These are phyloP conservation scores for Pezicula rhizophila DNA, from an alignment of 2,329 filamentous ascomycete genomes.

Conservation along the genomic window DNA sequence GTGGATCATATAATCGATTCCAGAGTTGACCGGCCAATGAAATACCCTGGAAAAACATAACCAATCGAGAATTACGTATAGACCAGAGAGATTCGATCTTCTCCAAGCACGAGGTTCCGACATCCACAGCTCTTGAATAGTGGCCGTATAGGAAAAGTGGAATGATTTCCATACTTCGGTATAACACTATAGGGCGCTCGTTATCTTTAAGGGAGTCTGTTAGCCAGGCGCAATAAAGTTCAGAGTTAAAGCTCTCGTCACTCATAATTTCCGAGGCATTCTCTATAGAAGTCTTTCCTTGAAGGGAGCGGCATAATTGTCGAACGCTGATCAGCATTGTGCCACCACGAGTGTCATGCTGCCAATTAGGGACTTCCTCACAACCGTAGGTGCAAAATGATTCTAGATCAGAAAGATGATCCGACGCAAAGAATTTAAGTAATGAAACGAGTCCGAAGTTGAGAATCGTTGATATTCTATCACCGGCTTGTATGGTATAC, in stretches of 20 bases:
- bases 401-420: slow-evolving; percentile 65
- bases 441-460: slow-evolving; percentile 63
- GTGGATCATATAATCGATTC: slow-evolving; percentile 22
- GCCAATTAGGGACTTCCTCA: slow-evolving; percentile 69
- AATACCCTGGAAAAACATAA: slow-evolving; percentile 55
- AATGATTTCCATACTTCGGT: slow-evolving; percentile 61
- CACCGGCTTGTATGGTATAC: slow-evolving; percentile 58
- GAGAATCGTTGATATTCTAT: slow-evolving; percentile 65
- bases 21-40: slow-evolving; percentile 45
- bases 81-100: slow-evolving; percentile 50
- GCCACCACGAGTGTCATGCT: slow-evolving; percentile 64
- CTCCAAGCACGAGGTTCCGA: slow-evolving; percentile 46
- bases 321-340: slow-evolving; percentile 60
- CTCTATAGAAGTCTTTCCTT: slow-evolving; percentile 62
- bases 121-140: slow-evolving; percentile 51
- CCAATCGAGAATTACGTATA: slow-evolving; percentile 48
- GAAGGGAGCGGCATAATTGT: slow-evolving; percentile 63
- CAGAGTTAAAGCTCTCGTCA: slow-evolving; percentile 59
- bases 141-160: slow-evolving; percentile 58
- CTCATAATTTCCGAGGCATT: slow-evolving; percentile 48
- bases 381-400: slow-evolving; percentile 65
- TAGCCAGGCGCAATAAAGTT: slow-evolving; percentile 54
- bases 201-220: slow-evolving; percentile 44
- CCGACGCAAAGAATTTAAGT: slow-evolving; percentile 63
- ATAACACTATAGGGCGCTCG: slow-evolving; percentile 59